Conservation (phyloP, 371 early-diverging fungal genomes). For the Apophysomyces variabilis region DNA sequence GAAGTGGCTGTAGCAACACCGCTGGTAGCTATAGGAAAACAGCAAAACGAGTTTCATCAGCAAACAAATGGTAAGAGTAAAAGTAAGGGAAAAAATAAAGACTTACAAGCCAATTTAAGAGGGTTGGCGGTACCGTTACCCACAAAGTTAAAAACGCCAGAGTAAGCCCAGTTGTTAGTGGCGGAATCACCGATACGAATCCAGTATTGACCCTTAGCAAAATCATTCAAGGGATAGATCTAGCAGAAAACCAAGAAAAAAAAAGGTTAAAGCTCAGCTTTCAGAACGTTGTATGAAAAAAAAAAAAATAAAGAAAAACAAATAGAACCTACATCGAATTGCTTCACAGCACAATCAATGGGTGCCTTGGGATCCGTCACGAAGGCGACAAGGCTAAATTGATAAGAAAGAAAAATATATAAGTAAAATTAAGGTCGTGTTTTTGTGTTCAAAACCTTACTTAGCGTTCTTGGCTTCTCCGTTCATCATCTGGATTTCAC, state of each 20-base stretch:
- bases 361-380: slow-evolving; percentile 26
- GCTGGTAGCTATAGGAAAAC: slow-evolving; percentile 19
- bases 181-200: slow-evolving; percentile 52
- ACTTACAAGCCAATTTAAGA: slow-evolving; percentile 39
- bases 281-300: neutral
- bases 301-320: neutral
- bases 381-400: slow-evolving; percentile 29
- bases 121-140: slow-evolving; percentile 46
- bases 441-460: slow-evolving; percentile 22
- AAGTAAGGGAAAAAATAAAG: neutral
- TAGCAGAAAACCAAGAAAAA: slow-evolving; percentile 15
- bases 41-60: neutral
- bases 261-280: slow-evolving; percentile 7
- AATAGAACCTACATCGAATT: slow-evolving; percentile 20
- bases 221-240: slow-evolving; percentile 54
- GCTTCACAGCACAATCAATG: slow-evolving; percentile 24
- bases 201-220: slow-evolving; percentile 49
- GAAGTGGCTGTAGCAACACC: slow-evolving; percentile 19
- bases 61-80: neutral
- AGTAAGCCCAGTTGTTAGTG: slow-evolving; percentile 42
- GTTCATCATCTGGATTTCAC: slow-evolving; percentile 50
- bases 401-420: neutral
- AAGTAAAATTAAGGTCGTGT: too few relatives aligned
- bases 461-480: slow-evolving; percentile 45
- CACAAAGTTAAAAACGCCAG: slow-evolving; percentile 44